phyloP scores from a whole-genome alignment of 108 stramenopile genomes.

The Skeletonema grethae region DNA sequence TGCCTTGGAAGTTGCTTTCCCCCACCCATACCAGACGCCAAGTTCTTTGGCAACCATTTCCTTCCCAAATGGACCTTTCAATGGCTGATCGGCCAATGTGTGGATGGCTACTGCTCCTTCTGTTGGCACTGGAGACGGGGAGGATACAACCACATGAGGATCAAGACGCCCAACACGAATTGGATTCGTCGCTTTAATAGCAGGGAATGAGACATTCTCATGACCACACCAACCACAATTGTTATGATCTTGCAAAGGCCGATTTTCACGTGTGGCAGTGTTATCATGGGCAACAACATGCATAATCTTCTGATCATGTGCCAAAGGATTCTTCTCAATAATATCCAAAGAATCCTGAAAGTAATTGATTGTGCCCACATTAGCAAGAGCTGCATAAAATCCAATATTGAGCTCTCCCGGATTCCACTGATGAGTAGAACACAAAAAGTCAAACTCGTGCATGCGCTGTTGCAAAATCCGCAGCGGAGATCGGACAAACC shows the following conservation, averaged over 20 bases:
- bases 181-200: background rate
- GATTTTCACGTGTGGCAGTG: conserved; percentile 7
- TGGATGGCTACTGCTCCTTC: conserved; percentile 38
- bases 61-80: conserved; percentile 46
- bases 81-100: conserved; percentile 30
- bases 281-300: background rate
- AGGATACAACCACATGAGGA: background rate
- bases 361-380: conserved; percentile 34
- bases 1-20: background rate
- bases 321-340: conserved; percentile 9
- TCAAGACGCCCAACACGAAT: background rate
- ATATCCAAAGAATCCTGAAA: conserved; percentile 28
- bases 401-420: conserved; percentile 43
- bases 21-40: conserved; percentile 25
- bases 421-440: conserved; percentile 43
- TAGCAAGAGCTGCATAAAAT: conserved; percentile 37
- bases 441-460: conserved; percentile 20
- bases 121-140: conserved; percentile 13
- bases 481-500: conserved; percentile 43
- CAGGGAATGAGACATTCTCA: background rate
- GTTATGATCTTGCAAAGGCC: background rate
- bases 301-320: conserved; percentile 52
- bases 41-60: conserved; percentile 52
- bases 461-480: conserved; percentile 11
- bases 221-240: conserved; percentile 1